Percentiles rank a stretch among this genome's conserved stretches.
phyloP scores from a whole-genome alignment of 805 yeast genomes.

The Zygosaccharomyces pseudorouxii region DNA sequence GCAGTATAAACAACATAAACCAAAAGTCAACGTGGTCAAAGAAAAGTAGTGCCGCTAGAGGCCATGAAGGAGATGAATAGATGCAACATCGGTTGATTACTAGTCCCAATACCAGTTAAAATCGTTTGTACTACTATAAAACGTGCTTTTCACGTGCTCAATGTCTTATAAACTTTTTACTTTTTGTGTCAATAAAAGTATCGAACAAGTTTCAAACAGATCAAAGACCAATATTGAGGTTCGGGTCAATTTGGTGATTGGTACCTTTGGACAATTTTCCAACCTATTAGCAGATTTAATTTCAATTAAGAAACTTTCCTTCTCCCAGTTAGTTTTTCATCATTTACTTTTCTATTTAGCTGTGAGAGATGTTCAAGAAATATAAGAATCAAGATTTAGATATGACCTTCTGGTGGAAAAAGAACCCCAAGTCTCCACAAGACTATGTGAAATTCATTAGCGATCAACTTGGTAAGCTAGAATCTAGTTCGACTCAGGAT shows the following conservation, averaged over 20 bases:
- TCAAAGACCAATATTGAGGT: neutral
- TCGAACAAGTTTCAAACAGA: constrained; percentile 1
- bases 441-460: constrained; percentile 73
- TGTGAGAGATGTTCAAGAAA: constrained; percentile 25
- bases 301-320: neutral
- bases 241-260: neutral
- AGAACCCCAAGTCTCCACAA: constrained; percentile 84
- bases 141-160: neutral
- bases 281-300: neutral
- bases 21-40: no score
- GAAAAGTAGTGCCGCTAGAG: no score
- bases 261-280: neutral
- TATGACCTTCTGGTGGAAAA: constrained; percentile 88
- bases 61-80: no score
- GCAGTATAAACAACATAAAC: no score
- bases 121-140: neutral
- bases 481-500: constrained; percentile 34
- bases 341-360: neutral
- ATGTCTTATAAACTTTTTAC: neutral
- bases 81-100: neutral
- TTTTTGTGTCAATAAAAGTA: neutral
- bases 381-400: constrained; percentile 30
- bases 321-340: neutral
- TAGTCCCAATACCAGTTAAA: neutral
- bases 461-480: constrained; percentile 67